A percentile compares a stretch with the other conserved stretches of the same genome.
phyloP scores from a whole-genome alignment of 495 filamentous ascomycete species.

The Thozetella sp. region DNA sequence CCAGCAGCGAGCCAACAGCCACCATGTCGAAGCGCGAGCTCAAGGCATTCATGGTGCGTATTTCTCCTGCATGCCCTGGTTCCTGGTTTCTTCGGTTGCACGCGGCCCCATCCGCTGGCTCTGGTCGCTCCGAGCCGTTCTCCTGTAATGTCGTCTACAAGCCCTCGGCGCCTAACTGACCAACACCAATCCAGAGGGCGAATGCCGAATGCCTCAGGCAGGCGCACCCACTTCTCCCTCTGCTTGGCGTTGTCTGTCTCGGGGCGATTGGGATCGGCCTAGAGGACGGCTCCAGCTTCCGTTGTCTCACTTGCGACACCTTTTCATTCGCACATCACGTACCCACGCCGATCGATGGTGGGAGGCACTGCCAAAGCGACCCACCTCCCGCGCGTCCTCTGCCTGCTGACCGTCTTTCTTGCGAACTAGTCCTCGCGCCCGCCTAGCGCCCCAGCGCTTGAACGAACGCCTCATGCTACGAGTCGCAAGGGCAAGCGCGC shows the following conservation, averaged over 20 bases:
- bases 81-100: background rate
- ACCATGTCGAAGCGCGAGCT: slow-evolving; percentile 67
- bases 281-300: no score
- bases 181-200: background rate
- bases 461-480: slow-evolving; percentile 18
- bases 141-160: background rate
- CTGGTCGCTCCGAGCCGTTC: background rate
- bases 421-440: slow-evolving; percentile 43
- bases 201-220: background rate
- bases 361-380: no score
- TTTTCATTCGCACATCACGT: background rate
- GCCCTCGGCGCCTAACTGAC: background rate
- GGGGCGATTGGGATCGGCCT: no score
- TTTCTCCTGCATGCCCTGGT: background rate
- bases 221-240: background rate
- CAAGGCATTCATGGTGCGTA: slow-evolving; percentile 76
- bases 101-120: background rate
- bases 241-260: background rate
- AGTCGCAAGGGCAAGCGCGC: slow-evolving; percentile 30
- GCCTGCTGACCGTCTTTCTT: no score
- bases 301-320: no score
- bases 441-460: slow-evolving; percentile 27
- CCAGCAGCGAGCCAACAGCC: slow-evolving; percentile 26
- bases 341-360: no score
- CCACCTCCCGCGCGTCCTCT: no score